These are phyloP conservation scores for Liquidambar formosana DNA, from an alignment of 164 flowering plant species.

Conservation along the genomic window DNA sequence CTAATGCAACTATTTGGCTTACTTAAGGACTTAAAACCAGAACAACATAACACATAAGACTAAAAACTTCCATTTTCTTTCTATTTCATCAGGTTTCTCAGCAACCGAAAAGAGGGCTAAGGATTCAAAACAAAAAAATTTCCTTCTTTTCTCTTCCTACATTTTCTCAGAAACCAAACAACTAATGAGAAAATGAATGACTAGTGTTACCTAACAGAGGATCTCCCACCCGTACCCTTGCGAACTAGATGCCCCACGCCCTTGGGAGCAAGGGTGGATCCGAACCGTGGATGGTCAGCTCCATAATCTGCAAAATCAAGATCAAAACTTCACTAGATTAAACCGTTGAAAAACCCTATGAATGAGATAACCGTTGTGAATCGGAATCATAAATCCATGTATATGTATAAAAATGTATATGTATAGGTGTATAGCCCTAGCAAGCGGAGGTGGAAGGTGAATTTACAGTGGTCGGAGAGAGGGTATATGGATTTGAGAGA, in stretches of 20 bases:
- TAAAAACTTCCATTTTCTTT: background rate
- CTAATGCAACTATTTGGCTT: too few species aligned
- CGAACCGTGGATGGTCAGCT: constrained; percentile 55
- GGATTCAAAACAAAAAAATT: background rate
- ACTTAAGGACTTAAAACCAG: too few species aligned
- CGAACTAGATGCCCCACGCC: constrained; percentile 81
- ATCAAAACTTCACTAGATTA: background rate
- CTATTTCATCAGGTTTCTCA: background rate
- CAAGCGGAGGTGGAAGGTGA: constrained; percentile 5
- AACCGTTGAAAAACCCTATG: background rate
- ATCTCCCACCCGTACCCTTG: constrained; percentile 99
- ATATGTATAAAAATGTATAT: background rate
- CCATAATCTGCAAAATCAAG: constrained; percentile 51
- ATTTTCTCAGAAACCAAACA: background rate
- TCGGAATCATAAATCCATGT: too few species aligned
- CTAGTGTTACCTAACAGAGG: constrained; percentile 81
- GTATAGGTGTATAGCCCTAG: constrained; percentile 3
- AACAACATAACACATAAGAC: too few species aligned
- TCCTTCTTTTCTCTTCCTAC: background rate
- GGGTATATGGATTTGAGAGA: constrained; percentile 46
- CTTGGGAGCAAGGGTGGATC: constrained; percentile 58
- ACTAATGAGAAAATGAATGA: too few species aligned
- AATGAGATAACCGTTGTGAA: too few species aligned
- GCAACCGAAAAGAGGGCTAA: background rate
- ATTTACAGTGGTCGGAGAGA: constrained; percentile 39